Evolutionary conservation across 148 eudicot species (phyloP).

Genomic region (Cornus suecica): DNA sequence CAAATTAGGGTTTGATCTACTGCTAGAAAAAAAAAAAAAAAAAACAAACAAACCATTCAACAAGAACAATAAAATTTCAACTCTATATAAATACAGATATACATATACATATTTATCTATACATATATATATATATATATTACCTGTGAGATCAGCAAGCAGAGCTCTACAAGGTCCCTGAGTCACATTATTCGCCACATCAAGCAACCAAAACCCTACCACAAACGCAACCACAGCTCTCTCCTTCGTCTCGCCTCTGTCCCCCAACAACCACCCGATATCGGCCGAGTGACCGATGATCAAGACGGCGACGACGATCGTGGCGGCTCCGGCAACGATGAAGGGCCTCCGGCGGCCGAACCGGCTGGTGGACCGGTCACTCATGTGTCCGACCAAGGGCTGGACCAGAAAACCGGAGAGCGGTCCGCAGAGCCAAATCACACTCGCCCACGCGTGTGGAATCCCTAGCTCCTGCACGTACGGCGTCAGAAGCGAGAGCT

Average conservation of each 20-base stretch:
- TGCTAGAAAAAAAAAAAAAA: too few relatives aligned
- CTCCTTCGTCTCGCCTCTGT: conserved; percentile 1
- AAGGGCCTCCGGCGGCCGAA: conserved; percentile 84
- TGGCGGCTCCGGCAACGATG: conserved; percentile 47
- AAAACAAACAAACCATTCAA: neutral
- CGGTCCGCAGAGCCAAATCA: conserved; percentile 95
- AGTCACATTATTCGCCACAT: conserved; percentile 28
- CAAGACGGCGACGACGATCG: conserved; percentile 52
- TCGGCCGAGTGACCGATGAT: conserved; percentile 77
- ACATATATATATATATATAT: neutral
- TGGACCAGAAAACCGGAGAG: conserved; percentile 87
- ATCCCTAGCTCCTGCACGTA: conserved; percentile 93
- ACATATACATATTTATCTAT: neutral
- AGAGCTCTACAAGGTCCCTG: conserved; percentile 35
- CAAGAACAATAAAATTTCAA: neutral
- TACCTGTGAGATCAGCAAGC: conserved; percentile 37
- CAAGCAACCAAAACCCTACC: conserved; percentile 29
- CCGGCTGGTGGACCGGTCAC: conserved; percentile 62
- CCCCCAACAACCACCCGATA: conserved; percentile 54
- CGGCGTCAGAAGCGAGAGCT: conserved; percentile 79
- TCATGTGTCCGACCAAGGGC: conserved; percentile 77
- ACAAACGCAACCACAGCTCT: conserved; percentile 21
- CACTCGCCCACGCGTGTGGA: conserved; percentile 88
- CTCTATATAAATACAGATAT: neutral
- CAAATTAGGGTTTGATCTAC: neutral